phyloP scores from a whole-genome alignment of 306 rosid genomes.

The Cucurbita maxima region DNA sequence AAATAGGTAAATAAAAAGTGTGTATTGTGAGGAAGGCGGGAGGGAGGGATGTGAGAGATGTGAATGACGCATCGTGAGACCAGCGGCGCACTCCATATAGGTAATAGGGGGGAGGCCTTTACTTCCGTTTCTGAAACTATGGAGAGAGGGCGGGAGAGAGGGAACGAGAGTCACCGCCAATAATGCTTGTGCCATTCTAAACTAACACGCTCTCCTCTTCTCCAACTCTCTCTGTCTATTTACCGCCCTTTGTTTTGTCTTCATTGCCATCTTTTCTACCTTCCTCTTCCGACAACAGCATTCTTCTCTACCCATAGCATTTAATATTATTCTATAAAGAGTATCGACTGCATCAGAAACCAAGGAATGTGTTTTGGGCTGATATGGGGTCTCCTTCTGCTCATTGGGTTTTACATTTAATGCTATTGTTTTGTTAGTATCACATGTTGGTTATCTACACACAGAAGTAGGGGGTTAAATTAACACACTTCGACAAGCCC shows the following conservation, averaged over 20 bases:
- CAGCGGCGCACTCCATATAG: slow-evolving; percentile 29
- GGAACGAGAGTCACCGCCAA: slow-evolving; percentile 56
- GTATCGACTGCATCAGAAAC: slow-evolving; percentile 21
- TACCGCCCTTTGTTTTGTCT: not conserved
- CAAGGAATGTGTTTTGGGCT: slow-evolving; percentile 24
- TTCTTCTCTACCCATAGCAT: slow-evolving; percentile 23
- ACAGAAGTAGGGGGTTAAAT: slow-evolving; percentile 15
- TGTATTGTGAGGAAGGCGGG: not conserved
- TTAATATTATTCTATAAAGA: slow-evolving; percentile 37
- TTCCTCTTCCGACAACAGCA: not conserved
- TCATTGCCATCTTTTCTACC: not conserved
- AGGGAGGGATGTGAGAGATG: not conserved
- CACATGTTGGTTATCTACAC: slow-evolving; percentile 42
- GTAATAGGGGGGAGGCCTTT: not conserved
- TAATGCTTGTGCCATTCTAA: slow-evolving; percentile 78
- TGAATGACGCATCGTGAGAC: slow-evolving; percentile 25
- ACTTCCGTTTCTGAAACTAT: slow-evolving; percentile 12
- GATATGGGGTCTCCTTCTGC: slow-evolving; percentile 51
- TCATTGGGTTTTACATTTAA: slow-evolving; percentile 48
- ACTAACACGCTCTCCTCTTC: slow-evolving; percentile 34
- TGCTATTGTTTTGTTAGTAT: slow-evolving; percentile 42
- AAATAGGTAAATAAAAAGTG: not conserved
- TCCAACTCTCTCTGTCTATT: not conserved
- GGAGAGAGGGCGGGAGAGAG: slow-evolving; percentile 20
- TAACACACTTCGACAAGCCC: slow-evolving; percentile 16